Evolutionary conservation across 2,329 filamentous ascomycete genomes (phyloP), one percentile per base, ranked within the genome.

Genomic region (Ploettnerulaceae sp.): DNA sequence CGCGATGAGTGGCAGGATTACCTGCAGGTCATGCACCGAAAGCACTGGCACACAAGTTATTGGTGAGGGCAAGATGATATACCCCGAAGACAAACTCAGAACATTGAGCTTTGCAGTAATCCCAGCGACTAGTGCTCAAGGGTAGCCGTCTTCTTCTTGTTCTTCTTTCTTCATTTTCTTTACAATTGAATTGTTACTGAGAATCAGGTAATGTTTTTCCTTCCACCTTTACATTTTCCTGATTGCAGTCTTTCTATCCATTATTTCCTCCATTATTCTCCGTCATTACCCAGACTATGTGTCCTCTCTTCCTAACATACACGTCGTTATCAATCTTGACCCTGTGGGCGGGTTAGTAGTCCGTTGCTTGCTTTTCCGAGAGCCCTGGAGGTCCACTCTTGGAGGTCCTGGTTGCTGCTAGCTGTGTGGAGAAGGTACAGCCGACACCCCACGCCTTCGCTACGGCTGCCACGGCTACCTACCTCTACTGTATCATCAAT

Each of bases 61-160:
- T 45, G 37, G 26, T 14, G 31, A 49, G 29, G 28, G 32, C 28
- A 17, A 43, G 43, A 42, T 39, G 37, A 46, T 48, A 41, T 49
- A 49, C 47, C 47, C 42, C 37, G 36, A 36, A 45, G 24, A 33
- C 41, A 41, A 31, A 28, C 37, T 40, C 47, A 49, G 32, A 38
- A 31, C 25, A 46, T 49, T 45, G 36, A 49, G 36, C 31, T 41
- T 42, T 45, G 29, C 42, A 18, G 28, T 28, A 42, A 11, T 42
- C 31, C 18, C 39, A 33, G 14, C 21, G 31, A 42, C 14, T 18
- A 7, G 29, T 32, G 15, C 21, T 4, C 7, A 18, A 25, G 29
- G 34, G 15, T 28, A 24, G 5, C 18, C 18, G 18, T 24, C 5
- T 20, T n/a, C 37, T 15, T 31, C 21, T 18, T 20, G 7, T n/a